Conservation (phyloP, 305 asterid genomes). For the Fraxinus platypoda region DNA sequence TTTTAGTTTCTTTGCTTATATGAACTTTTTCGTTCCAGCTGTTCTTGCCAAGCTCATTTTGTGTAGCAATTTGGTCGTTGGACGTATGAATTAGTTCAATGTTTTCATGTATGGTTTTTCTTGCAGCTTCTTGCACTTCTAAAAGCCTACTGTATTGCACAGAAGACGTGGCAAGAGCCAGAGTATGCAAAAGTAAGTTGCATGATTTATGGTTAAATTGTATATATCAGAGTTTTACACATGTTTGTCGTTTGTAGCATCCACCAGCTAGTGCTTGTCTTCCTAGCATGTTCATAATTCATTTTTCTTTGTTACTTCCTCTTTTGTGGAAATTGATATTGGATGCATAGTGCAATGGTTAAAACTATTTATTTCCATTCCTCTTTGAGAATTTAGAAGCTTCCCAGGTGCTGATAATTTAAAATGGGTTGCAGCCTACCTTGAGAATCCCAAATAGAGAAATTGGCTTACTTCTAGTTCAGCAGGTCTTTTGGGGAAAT, state of each 20-base stretch:
- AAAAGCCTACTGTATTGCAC: background rate
- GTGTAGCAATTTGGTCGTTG: background rate
- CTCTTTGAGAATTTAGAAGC: background rate
- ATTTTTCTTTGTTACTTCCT: background rate
- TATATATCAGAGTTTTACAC: background rate
- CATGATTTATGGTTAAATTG: background rate
- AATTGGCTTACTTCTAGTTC: background rate
- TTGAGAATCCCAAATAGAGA: background rate
- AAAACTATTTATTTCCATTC: background rate
- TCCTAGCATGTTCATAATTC: background rate
- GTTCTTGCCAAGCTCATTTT: background rate
- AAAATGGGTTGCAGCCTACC: background rate
- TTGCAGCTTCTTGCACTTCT: background rate
- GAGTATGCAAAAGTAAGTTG: background rate
- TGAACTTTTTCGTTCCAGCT: background rate
- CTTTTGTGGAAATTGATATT: background rate
- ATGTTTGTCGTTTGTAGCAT: background rate
- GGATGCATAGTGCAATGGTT: background rate
- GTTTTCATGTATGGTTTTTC: background rate
- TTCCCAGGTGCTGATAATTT: background rate
- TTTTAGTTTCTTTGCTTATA: background rate
- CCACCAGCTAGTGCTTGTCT: background rate
- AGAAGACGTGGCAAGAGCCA: background rate
- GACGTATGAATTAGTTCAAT: background rate
- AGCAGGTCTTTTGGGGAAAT: background rate